Conservation (phyloP, 192 early-diverging fungal species). For the Podila verticillata region DNA sequence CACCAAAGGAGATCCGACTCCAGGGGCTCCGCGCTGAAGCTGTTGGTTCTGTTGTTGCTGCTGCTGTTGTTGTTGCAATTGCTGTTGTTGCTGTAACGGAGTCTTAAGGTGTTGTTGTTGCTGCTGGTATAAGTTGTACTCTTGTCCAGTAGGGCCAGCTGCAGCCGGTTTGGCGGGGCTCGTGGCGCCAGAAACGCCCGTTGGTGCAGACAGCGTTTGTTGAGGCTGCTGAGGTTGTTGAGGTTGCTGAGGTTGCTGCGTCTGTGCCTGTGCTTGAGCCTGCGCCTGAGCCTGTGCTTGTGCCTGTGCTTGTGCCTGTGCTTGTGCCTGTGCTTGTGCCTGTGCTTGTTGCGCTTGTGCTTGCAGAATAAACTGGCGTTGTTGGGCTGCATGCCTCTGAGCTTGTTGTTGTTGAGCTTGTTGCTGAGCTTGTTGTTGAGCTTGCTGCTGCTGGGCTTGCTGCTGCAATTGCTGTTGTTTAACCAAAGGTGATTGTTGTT, state of each 20-base stretch:
- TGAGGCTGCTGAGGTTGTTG: conserved; percentile 8
- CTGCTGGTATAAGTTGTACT: conserved; percentile 40
- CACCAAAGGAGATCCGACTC: conserved; percentile 20
- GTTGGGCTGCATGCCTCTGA: no score
- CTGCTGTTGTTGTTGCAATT: neutral
- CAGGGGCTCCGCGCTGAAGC: conserved; percentile 1
- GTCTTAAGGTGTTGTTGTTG: conserved; percentile 26
- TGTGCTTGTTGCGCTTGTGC: neutral
- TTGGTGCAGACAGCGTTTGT: neutral
- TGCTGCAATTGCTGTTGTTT: conserved; percentile 4
- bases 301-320: neutral
- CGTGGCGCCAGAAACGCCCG: neutral
- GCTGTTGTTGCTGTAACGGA: neutral
- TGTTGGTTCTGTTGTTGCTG: conserved; percentile 19
- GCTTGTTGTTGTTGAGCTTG: neutral
- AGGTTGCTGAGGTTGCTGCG: conserved; percentile 4
- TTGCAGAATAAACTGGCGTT: no score
- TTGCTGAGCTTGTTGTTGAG: neutral
- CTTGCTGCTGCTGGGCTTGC: no score
- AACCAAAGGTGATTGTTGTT: conserved; percentile 6
- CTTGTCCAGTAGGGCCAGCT: conserved; percentile 18
- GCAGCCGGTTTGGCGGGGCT: conserved; percentile 20
- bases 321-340: neutral
- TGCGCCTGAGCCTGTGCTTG: neutral
- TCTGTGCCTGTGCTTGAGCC: neutral